phyloP scores from a whole-genome alignment of 2,329 filamentous ascomycete genomes.

The Zelopaecilomyces penicillatus region DNA sequence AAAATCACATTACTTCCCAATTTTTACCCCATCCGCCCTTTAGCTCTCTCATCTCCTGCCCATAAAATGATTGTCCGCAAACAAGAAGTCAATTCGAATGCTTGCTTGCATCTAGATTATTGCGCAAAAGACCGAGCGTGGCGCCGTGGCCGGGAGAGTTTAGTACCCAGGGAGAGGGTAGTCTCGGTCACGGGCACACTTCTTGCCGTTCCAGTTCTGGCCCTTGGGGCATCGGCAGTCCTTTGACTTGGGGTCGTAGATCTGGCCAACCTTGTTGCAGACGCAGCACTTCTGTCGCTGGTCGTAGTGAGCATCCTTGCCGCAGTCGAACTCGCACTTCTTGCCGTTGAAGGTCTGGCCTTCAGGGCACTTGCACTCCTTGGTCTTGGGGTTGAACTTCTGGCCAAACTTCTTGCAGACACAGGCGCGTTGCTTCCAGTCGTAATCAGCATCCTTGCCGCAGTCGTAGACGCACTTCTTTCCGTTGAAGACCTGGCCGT shows the following conservation, averaged over 20 bases:
- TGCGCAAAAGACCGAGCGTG: too few relatives aligned
- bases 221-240: conserved; percentile 1
- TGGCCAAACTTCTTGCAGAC: conserved; percentile 10
- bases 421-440: conserved; percentile 1
- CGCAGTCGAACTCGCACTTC: conserved; percentile 1
- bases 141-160: too few relatives aligned
- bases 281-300: conserved; percentile 1
- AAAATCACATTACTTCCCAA: too few relatives aligned
- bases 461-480: conserved; percentile 1
- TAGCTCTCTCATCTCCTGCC: too few relatives aligned
- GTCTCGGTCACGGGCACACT: neutral
- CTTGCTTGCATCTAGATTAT: too few relatives aligned
- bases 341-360: conserved; percentile 5
- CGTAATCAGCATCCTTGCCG: neutral
- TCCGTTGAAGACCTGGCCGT: conserved; percentile 1
- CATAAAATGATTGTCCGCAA: too few relatives aligned
- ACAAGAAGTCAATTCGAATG: too few relatives aligned
- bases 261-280: conserved; percentile 4
- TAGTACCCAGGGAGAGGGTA: neutral
- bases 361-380: conserved; percentile 6
- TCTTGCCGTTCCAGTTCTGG: neutral
- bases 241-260: neutral
- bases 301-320: neutral
- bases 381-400: conserved; percentile 1
- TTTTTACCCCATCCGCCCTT: too few relatives aligned